Conservation (phyloP, 192 early-diverging fungal genomes). For the Umbelopsis isabellina region DNA sequence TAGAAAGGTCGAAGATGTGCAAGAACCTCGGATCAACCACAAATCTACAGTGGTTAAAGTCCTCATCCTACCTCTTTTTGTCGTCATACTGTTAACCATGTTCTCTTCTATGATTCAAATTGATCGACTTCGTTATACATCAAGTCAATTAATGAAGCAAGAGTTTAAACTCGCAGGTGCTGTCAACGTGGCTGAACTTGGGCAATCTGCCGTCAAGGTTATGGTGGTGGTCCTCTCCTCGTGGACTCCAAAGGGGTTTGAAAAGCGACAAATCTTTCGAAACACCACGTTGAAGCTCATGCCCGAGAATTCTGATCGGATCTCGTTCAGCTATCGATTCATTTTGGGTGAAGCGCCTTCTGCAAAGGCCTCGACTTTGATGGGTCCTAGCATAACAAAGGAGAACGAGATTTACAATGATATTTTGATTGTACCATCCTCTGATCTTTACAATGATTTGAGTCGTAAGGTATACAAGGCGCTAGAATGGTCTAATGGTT, state of each 20-base stretch:
- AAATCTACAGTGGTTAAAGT: conserved; percentile 41
- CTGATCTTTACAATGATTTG: conserved; percentile 55
- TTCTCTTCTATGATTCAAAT: conserved; percentile 51
- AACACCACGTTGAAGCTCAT: conserved; percentile 52
- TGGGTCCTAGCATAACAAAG: conserved; percentile 49
- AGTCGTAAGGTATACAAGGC: conserved; percentile 61
- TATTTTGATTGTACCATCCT: conserved; percentile 55
- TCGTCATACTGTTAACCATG: conserved; percentile 59
- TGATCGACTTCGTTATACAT: conserved; percentile 41
- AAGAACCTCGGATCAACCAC: conserved; percentile 34
- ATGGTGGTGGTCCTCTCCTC: conserved; percentile 59
- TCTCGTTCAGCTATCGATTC: conserved; percentile 55
- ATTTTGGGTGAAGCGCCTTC: conserved; percentile 55
- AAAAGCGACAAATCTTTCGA: conserved; percentile 50
- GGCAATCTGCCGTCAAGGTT: conserved; percentile 44
- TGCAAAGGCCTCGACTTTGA: conserved; percentile 37
- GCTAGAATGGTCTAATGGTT: conserved; percentile 57
- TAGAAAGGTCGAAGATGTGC: conserved; percentile 27
- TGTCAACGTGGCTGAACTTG: conserved; percentile 31
- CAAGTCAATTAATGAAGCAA: conserved; percentile 36
- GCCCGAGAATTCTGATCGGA: conserved; percentile 42
- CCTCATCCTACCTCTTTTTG: conserved; percentile 51
- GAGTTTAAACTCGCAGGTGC: conserved; percentile 36
- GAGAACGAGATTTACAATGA: conserved; percentile 53
- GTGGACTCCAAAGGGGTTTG: conserved; percentile 56